Percentiles rank a stretch among this genome's conserved stretches.
Evolutionary conservation across 2,329 filamentous ascomycete genomes (phyloP).

Genomic region (Penicillium aurantiogriseum): DNA sequence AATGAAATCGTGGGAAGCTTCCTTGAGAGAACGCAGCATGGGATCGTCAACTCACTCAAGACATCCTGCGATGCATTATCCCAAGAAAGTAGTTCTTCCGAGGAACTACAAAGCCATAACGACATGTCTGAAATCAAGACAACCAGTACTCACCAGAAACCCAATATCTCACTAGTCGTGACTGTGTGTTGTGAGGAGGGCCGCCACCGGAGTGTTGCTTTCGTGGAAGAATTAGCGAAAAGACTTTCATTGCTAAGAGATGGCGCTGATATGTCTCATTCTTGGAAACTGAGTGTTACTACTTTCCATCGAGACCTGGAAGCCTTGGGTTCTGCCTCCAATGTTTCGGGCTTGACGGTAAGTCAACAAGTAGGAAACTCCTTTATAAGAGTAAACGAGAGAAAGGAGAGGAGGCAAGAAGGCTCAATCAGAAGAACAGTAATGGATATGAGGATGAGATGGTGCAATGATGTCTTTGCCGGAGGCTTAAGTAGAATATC

Average conservation of each 20-base stretch:
- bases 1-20: constrained; percentile 5
- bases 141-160: not conserved
- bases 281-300: not conserved
- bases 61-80: not conserved
- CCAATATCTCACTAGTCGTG: not conserved
- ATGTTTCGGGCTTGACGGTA: not conserved
- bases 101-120: not conserved
- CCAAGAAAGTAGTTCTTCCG: not conserved
- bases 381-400: not conserved
- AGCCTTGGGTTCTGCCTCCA: not conserved
- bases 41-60: not conserved
- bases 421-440: not conserved
- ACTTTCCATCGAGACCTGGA: not conserved
- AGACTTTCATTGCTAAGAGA: not conserved
- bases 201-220: constrained; percentile 11
- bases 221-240: not conserved
- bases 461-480: not conserved
- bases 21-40: not conserved
- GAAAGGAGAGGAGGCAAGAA: not conserved
- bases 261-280: not conserved
- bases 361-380: not conserved
- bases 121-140: not conserved
- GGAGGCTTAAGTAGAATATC: not conserved
- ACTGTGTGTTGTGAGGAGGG: constrained; percentile 14
- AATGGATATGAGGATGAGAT: not conserved